These are phyloP conservation scores for Fistulifera pelliculosa DNA, from an alignment of 108 stramenopile genomes.

Conservation along the genomic window DNA sequence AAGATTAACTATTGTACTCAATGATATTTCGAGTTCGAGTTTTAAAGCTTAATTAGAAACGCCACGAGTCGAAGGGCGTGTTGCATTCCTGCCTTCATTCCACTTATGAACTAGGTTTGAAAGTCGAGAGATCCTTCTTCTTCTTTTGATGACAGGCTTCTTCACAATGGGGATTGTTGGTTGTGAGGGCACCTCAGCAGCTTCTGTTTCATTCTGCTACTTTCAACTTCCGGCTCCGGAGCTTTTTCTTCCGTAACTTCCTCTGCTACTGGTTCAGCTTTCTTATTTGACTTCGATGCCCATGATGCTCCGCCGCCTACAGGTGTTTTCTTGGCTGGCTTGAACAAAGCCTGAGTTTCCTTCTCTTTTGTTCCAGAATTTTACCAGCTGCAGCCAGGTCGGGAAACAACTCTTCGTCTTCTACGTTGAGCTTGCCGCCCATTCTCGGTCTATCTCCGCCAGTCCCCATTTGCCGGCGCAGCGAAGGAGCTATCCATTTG, in stretches of 20 bases:
- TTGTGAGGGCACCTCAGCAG: constrained; percentile 10
- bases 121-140: constrained; percentile 81
- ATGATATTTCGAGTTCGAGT: no score
- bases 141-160: constrained; percentile 53
- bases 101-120: constrained; percentile 24
- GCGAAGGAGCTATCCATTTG: neutral
- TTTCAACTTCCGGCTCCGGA: constrained; percentile 10
- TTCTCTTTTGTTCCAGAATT: constrained; percentile 67
- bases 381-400: constrained; percentile 75
- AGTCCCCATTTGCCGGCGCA: constrained; percentile 5
- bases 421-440: constrained; percentile 44
- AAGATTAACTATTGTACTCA: no score
- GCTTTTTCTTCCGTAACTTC: constrained; percentile 14
- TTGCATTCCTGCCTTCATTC: no score
- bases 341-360: constrained; percentile 22
- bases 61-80: no score
- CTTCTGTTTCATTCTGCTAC: constrained; percentile 7
- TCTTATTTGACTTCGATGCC: constrained; percentile 37
- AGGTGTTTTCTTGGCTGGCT: constrained; percentile 39
- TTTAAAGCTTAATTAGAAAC: no score
- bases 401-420: constrained; percentile 76
- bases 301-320: constrained; percentile 50
- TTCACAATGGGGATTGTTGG: constrained; percentile 11
- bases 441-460: neutral
- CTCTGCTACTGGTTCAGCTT: constrained; percentile 9